Evolutionary conservation across 2,329 filamentous ascomycete species (phyloP), one percentile per base, ranked within the genome.

Genomic region (Stachybotrys chlorohalonatus): DNA sequence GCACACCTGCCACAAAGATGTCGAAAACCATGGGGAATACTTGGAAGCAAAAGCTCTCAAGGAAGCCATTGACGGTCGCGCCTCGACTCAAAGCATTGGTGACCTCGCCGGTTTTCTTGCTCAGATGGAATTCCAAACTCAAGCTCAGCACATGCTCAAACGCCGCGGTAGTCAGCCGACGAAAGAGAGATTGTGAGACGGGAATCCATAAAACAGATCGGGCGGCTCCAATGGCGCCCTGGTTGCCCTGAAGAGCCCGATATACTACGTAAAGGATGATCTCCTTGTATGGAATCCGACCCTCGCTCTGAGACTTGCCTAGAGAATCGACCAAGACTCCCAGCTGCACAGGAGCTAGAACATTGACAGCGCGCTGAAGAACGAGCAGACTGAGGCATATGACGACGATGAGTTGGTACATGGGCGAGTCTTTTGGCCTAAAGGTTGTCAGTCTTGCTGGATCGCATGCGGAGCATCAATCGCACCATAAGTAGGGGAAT

Each of bases 11-110:
- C n/a, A 79, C 67, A 16, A 73, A 70, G 7, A 80, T 72, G 61
- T 80, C 76, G 31, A 75, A 68, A 0, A 80, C 65, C 74, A 78
- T 78, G 1, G 77, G 77, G 56, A 79, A 72, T 0, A 79, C 70
- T 55, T 76, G 71, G 57, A 80, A 79, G 4, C 73, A 66, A 51
- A 78, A 73, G 45, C 69, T 69, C 59, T 79, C 77, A 2, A 79
- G 63, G 46, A 80, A 79, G 0, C 71, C 76, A 58, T 78, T 79
- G 36, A 79, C 70, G 1, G 75, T 70, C 6, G 69, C 70, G 4
- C 77, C 76, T 51, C 76, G 73, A 54, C 67, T 76, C 0, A 80
- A 64, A 1, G 77, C 77, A 50, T 73, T 78, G 4, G 76, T 74
- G 8, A 80, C 75, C 60, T 79, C 77, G 2, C 76, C 77, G n/a